Conservation (phyloP, 2,329 filamentous ascomycete species). For the Raffaelea ambrosiae region DNA sequence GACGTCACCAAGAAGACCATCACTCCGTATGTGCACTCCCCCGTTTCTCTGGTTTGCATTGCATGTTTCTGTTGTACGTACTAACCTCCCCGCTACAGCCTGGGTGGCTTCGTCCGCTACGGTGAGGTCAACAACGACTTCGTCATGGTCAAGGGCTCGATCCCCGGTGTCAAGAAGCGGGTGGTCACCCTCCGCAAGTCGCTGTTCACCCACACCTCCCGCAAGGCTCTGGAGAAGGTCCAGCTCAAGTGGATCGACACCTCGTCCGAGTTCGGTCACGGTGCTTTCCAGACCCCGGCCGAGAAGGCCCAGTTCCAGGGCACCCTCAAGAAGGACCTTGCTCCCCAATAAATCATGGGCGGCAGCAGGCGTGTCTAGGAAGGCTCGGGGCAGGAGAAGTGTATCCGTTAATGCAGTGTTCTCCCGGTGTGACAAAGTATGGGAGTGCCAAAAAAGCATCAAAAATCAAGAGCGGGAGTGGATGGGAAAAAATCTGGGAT, state of each 20-base stretch:
- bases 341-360: conserved; percentile 21
- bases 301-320: conserved; percentile 98
- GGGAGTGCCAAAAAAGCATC: no score
- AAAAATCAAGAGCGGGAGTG: no score
- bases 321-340: conserved; percentile 97
- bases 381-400: no score
- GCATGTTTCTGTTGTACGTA: background rate
- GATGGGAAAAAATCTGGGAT: no score
- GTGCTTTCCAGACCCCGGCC: conserved; percentile 95
- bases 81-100: conserved; percentile 42
- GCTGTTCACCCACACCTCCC: conserved; percentile 94
- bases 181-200: conserved; percentile 98
- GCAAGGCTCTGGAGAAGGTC: conserved; percentile 96
- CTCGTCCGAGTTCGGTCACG: conserved; percentile 99
- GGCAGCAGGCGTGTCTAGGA: conserved; percentile 3
- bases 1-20: conserved; percentile 99
- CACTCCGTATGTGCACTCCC: conserved; percentile 73
- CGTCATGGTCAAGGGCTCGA: conserved; percentile 88
- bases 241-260: conserved; percentile 99
- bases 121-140: conserved; percentile 99
- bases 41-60: background rate
- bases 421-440: no score
- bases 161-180: conserved; percentile 98
- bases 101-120: conserved; percentile 99
- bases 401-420: no score